Conservation (phyloP, 768 basidiomycete genomes). For the Tulasnella sp. region DNA sequence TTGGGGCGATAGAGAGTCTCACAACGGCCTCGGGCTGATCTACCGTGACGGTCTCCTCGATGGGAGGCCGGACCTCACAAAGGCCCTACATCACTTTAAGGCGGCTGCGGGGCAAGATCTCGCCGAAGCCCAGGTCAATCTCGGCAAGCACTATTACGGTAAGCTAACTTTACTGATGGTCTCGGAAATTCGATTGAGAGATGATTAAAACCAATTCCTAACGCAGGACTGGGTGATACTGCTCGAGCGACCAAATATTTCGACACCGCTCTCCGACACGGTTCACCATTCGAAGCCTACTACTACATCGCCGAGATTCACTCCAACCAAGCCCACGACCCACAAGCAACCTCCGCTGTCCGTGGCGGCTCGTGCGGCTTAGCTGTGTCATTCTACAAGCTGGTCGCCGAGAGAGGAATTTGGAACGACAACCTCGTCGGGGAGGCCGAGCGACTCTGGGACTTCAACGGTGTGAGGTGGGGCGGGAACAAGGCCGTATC, state of each 20-base stretch:
- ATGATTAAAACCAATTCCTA: background rate
- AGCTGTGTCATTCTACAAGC: constrained; percentile 89
- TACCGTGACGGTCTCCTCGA: constrained; percentile 81
- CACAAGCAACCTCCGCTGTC: constrained; percentile 34
- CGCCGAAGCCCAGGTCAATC: constrained; percentile 86
- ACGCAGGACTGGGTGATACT: constrained; percentile 65
- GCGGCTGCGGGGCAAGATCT: constrained; percentile 82
- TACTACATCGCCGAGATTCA: constrained; percentile 89
- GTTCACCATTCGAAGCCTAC: constrained; percentile 91
- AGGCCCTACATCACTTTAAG: constrained; percentile 63
- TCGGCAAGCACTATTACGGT: constrained; percentile 78
- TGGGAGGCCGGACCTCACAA: constrained; percentile 58
- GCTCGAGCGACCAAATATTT: constrained; percentile 66
- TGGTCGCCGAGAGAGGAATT: constrained; percentile 86
- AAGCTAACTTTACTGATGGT: background rate
- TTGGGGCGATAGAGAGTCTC: constrained; percentile 79
- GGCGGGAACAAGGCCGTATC: background rate
- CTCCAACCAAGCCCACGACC: constrained; percentile 48
- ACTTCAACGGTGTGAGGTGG: constrained; percentile 36
- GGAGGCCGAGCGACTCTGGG: constrained; percentile 77
- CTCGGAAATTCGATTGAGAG: background rate
- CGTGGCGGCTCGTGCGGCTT: constrained; percentile 70
- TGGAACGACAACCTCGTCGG: constrained; percentile 74
- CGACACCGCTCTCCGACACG: constrained; percentile 77
- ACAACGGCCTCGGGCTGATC: constrained; percentile 88